These are phyloP conservation scores for Hibiscus mutabilis DNA, from an alignment of 345 rosid genomes.

Conservation along the genomic window DNA sequence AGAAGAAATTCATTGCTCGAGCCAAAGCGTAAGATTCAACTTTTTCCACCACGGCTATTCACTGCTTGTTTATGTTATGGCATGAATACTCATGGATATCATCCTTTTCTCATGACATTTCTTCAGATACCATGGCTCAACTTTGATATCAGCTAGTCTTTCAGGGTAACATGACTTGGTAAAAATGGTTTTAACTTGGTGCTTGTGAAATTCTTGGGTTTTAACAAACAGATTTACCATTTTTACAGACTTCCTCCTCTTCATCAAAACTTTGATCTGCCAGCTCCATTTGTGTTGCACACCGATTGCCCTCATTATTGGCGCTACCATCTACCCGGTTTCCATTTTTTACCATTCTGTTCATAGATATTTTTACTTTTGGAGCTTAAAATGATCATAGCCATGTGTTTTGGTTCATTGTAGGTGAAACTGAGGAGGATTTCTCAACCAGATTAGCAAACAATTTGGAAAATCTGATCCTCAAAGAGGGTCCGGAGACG, in stretches of 20 bases:
- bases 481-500: slow-evolving; percentile 96
- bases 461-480: slow-evolving; percentile 76
- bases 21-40: slow-evolving; percentile 38
- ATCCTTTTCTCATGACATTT: slow-evolving; percentile 10
- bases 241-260: slow-evolving; percentile 64
- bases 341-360: slow-evolving; percentile 5
- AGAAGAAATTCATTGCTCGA: slow-evolving; percentile 75
- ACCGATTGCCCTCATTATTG: slow-evolving; percentile 99
- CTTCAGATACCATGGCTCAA: slow-evolving; percentile 88
- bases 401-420: slow-evolving; percentile 6
- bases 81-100: not conserved
- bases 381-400: slow-evolving; percentile 2
- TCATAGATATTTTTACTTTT: not conserved
- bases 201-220: not conserved
- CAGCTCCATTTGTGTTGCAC: slow-evolving; percentile 88
- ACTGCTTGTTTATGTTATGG: slow-evolving; percentile 1
- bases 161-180: slow-evolving; percentile 50
- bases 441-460: slow-evolving; percentile 87
- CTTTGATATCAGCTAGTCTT: slow-evolving; percentile 87
- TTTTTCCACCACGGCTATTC: not conserved
- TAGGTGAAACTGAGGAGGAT: slow-evolving; percentile 92
- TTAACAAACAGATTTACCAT: slow-evolving; percentile 3
- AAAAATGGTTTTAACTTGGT: slow-evolving; percentile 1
- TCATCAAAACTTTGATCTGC: slow-evolving; percentile 94
- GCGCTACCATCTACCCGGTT: slow-evolving; percentile 93